Conservation (phyloP, 2,329 filamentous ascomycete species). For the Raffaelea albimanens region DNA sequence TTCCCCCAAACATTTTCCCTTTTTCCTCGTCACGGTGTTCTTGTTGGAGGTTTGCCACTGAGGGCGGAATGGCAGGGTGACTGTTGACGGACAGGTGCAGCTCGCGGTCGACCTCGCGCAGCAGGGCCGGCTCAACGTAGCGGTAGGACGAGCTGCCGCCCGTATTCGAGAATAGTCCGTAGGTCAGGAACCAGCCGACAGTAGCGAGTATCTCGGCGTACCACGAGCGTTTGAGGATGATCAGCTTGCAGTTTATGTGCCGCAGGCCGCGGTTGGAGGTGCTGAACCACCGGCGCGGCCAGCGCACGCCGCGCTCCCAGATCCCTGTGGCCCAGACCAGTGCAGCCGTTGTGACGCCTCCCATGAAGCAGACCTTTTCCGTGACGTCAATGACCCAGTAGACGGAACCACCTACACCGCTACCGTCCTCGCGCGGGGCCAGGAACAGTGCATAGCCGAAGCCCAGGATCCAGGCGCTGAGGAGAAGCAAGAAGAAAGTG, state of each 20-base stretch:
- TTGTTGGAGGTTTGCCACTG: background rate
- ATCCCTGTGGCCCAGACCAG: constrained; percentile 92
- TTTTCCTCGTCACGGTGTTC: constrained; percentile 10
- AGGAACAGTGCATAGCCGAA: constrained; percentile 90
- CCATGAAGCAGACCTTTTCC: constrained; percentile 86
- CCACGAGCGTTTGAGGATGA: constrained; percentile 75
- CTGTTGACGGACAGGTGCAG: constrained; percentile 35
- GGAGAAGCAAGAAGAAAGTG: constrained; percentile 77
- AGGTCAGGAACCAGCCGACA: constrained; percentile 68
- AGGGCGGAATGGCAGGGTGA: constrained; percentile 28
- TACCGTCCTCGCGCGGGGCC: constrained; percentile 90
- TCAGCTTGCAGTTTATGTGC: constrained; percentile 92
- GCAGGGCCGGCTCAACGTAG: constrained; percentile 57
- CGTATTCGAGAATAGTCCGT: constrained; percentile 59
- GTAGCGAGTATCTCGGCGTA: constrained; percentile 69
- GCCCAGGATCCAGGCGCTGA: constrained; percentile 70
- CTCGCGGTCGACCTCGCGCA: constrained; percentile 52
- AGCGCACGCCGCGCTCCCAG: constrained; percentile 90
- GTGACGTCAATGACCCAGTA: constrained; percentile 93
- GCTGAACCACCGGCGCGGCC: constrained; percentile 85
- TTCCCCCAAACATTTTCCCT: too few species aligned
- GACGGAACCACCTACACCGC: constrained; percentile 80
- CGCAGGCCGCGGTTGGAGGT: constrained; percentile 84
- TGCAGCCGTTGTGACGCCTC: constrained; percentile 75
- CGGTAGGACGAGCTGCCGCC: constrained; percentile 60